A percentile compares a stretch with the other conserved stretches of the same genome.
Evolutionary conservation across 2,329 filamentous ascomycete genomes (phyloP).

Genomic region (Ascocoryne sarcoides): DNA sequence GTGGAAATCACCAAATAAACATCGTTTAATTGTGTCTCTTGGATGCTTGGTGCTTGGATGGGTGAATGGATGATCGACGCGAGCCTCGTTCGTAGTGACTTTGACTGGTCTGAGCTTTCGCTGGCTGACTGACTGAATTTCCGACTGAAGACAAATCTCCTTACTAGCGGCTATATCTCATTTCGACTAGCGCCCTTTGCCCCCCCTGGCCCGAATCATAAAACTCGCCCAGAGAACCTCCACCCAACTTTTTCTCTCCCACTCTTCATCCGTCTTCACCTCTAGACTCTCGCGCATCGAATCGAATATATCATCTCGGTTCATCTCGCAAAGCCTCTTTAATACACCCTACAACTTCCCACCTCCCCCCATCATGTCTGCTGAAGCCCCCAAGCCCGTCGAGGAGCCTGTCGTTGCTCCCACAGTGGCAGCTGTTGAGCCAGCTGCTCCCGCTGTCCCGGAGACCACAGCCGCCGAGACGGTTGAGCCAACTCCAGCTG

Average conservation of each 20-base stretch:
- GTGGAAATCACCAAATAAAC: too few species aligned
- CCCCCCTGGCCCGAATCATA: conserved; percentile 5
- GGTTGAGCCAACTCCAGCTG: conserved; percentile 20
- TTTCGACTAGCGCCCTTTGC: too few species aligned
- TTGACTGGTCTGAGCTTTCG: too few species aligned
- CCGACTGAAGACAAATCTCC: too few species aligned
- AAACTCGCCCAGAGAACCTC: background rate
- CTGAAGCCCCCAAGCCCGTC: conserved; percentile 63
- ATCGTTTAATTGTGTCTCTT: too few species aligned
- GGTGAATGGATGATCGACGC: too few species aligned
- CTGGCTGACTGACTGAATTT: too few species aligned
- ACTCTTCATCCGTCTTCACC: background rate
- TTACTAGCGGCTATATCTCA: too few species aligned
- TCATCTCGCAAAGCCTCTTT: conserved; percentile 7
- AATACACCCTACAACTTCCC: background rate
- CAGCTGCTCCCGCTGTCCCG: conserved; percentile 26
- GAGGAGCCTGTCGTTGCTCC: conserved; percentile 36
- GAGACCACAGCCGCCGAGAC: conserved; percentile 30
- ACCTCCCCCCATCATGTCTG: conserved; percentile 35
- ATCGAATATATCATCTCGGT: background rate
- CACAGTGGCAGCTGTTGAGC: conserved; percentile 27
- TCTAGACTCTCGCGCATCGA: background rate
- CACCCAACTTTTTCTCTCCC: background rate
- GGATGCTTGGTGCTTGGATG: too few species aligned
- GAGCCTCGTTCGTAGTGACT: too few species aligned